Evolutionary conservation across 305 asterid genomes (phyloP), one percentile per base, ranked within the genome.

Genomic region (Ilex paraguariensis): DNA sequence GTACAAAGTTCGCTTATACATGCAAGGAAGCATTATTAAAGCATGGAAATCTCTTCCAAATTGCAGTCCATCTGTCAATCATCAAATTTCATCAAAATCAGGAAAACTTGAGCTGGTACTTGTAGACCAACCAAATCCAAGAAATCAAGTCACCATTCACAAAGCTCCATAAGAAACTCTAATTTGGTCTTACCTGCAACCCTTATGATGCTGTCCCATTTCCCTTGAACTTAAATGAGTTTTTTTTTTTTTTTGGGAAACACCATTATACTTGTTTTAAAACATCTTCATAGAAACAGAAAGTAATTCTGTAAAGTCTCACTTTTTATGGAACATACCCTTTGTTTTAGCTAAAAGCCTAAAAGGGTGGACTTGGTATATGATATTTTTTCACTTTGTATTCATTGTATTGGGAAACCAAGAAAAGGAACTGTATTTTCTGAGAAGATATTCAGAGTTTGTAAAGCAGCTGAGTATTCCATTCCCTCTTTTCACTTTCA

Each of bases 271-370:
- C 31, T 61, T 40, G 62, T 61, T 45, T 42, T 68, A 57, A 67
- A 65, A 57, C 64, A 53, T 64, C 66, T 14, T 32, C 44, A 50
- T 13, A 60, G 61, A 56, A 33, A 59, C 52, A 44, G 55, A 66
- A 69, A 75, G 66, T 40, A 63, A 45, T 58, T 15, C 56, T 62
- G 67, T 62, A 74, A 77, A 79, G 83, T 59, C 69, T 21, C 28
- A 60, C 88, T 82, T 79, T 82, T 68, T 55, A 49, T 44, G 66
- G 66, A 69, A 70, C 80, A 61, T 56, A 15, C 61, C 1, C 58
- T 67, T 46, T 17, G 28, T 21, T 21, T 21, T 21, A 21, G 28
- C 75, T 67, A 61, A 53, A 30, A 61, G 44, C 66, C 57, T 67
- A 71, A 61, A 62, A 42, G 39, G 46, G 57, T 21, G 56, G 67